phyloP scores from a whole-genome alignment of 2,329 filamentous ascomycete genomes.

The Colletotrichum melonis region DNA sequence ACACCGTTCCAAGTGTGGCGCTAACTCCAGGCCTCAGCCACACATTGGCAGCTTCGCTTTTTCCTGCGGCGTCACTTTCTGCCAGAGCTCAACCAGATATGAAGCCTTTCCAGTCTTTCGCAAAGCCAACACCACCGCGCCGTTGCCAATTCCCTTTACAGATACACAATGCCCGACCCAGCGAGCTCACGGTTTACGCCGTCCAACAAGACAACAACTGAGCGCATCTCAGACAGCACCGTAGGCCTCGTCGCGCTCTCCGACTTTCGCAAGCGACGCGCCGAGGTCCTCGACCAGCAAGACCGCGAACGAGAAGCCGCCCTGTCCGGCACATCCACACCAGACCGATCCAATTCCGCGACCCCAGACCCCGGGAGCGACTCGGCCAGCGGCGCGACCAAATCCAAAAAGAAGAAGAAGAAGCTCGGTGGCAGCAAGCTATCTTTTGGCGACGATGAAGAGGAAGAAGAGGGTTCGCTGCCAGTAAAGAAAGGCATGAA shows the following conservation, averaged over 20 bases:
- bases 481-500: constrained; percentile 41
- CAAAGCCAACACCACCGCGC: not conserved
- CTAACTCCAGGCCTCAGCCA: not conserved
- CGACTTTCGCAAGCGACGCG: constrained; percentile 95
- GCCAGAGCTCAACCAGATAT: not conserved
- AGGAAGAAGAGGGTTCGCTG: constrained; percentile 58
- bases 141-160: not conserved
- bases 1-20: not conserved
- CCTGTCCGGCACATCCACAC: constrained; percentile 57
- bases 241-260: constrained; percentile 92
- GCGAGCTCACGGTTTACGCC: constrained; percentile 74
- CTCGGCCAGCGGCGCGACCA: constrained; percentile 41
- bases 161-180: constrained; percentile 54
- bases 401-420: constrained; percentile 59
- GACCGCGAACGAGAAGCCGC: constrained; percentile 80
- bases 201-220: constrained; percentile 81
- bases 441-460: constrained; percentile 79
- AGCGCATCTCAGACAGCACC: constrained; percentile 85
- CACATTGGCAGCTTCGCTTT: constrained; percentile 9
- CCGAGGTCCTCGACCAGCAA: constrained; percentile 92
- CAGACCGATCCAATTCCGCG: constrained; percentile 59
- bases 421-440: constrained; percentile 59
- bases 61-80: not conserved
- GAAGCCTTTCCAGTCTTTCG: not conserved
- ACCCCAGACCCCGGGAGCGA: constrained; percentile 58